These are phyloP conservation scores for Penicillium chermesinum DNA, from an alignment of 495 filamentous ascomycete species.

Conservation along the genomic window DNA sequence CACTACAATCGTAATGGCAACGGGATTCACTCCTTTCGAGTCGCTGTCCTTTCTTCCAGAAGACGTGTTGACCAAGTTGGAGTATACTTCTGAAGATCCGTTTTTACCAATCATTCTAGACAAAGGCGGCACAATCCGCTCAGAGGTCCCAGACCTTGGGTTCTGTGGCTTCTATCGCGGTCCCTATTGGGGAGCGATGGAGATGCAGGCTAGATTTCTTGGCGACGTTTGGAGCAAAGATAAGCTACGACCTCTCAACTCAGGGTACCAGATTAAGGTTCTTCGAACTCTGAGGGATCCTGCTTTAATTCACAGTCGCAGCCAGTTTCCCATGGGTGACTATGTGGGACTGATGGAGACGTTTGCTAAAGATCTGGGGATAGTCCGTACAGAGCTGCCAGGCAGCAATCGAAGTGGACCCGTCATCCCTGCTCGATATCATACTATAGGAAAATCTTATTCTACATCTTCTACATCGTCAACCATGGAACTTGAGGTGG, in stretches of 20 bases:
- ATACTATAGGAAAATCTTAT: conserved; percentile 12
- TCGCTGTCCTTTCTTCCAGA: conserved; percentile 57
- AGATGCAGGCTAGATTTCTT: conserved; percentile 75
- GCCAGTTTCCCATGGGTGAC: conserved; percentile 78
- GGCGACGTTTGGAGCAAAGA: conserved; percentile 35
- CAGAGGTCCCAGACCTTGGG: conserved; percentile 56
- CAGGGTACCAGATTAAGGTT: conserved; percentile 19
- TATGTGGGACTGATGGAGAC: conserved; percentile 75
- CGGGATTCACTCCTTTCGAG: conserved; percentile 62
- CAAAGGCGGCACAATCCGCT: conserved; percentile 58
- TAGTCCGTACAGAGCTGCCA: conserved; percentile 13
- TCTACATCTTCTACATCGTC: neutral
- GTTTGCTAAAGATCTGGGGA: conserved; percentile 51
- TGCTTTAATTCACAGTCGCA: conserved; percentile 33
- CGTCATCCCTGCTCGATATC: conserved; percentile 35
- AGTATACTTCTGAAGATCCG: conserved; percentile 47
- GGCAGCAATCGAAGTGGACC: conserved; percentile 20
- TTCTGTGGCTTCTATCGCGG: conserved; percentile 85
- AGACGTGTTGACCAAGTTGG: conserved; percentile 50
- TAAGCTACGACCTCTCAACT: neutral
- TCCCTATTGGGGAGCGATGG: conserved; percentile 82
- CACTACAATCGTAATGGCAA: conserved; percentile 66
- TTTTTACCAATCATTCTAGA: conserved; percentile 67
- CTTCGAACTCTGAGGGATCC: conserved; percentile 23
- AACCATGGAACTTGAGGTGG: neutral